Conservation (phyloP, 2,329 filamentous ascomycete genomes). For the Akanthomyces muscarius region DNA sequence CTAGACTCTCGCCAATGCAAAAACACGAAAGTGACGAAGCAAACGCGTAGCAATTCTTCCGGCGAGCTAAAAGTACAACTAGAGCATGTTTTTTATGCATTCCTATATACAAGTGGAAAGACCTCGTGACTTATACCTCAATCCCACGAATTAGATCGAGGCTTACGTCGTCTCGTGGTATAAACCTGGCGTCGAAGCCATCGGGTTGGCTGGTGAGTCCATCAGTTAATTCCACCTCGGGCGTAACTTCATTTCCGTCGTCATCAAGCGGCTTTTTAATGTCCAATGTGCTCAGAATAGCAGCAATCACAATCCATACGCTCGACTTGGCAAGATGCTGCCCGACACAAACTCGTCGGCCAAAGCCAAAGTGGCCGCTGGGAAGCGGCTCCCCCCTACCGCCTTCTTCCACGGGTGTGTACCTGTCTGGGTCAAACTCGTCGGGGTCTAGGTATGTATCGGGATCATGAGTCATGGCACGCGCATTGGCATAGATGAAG, state of each 20-base stretch:
- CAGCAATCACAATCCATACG: constrained; percentile 39
- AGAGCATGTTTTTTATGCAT: too few relatives aligned
- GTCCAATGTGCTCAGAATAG: constrained; percentile 36
- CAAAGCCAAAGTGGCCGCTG: constrained; percentile 49
- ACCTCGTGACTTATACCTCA: not conserved
- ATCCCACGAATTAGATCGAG: not conserved
- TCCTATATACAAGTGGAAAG: not conserved
- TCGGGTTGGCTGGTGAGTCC: constrained; percentile 28
- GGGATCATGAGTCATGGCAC: constrained; percentile 42
- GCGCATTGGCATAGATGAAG: constrained; percentile 39
- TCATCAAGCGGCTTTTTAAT: constrained; percentile 31
- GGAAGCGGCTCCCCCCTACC: constrained; percentile 43
- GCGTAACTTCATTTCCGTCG: constrained; percentile 33
- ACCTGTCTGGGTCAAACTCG: constrained; percentile 45
- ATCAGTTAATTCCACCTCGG: constrained; percentile 25
- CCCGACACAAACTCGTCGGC: constrained; percentile 47
- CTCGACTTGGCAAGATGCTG: constrained; percentile 45
- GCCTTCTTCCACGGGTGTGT: constrained; percentile 30
- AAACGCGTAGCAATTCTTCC: not conserved
- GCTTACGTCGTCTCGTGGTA: constrained; percentile 22
- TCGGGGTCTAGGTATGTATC: constrained; percentile 38
- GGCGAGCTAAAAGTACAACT: not conserved
- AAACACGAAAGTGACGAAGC: not conserved
- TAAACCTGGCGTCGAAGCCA: constrained; percentile 25
- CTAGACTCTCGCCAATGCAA: too few relatives aligned